These are phyloP conservation scores for Terfezia boudieri DNA, from an alignment of 495 filamentous ascomycete genomes.

Conservation along the genomic window DNA sequence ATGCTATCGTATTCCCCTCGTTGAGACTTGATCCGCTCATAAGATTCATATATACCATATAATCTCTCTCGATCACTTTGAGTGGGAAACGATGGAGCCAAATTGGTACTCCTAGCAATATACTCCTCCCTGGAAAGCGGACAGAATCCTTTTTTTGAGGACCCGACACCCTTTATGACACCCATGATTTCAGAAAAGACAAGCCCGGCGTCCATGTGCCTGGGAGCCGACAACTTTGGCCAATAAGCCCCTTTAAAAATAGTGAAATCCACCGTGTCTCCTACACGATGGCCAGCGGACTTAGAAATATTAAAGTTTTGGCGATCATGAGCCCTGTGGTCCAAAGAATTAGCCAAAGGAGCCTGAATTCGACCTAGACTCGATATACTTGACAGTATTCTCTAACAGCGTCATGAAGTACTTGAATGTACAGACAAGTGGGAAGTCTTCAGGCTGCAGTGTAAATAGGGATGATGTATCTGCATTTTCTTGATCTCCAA, in stretches of 20 bases:
- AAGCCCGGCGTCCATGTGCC: not conserved
- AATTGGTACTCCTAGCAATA: not conserved
- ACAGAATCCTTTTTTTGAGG: not conserved
- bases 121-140: not conserved
- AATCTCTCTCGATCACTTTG: constrained; percentile 15
- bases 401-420: not conserved
- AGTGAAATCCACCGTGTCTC: no score
- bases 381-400: not conserved
- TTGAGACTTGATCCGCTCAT: constrained; percentile 20
- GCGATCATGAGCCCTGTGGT: no score
- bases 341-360: no score
- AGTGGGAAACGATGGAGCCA: constrained; percentile 14
- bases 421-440: not conserved
- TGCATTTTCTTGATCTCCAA: no score
- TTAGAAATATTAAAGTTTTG: no score
- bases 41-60: constrained; percentile 21
- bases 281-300: no score
- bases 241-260: no score
- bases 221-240: no score
- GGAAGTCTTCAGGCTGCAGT: not conserved
- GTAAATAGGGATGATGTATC: no score
- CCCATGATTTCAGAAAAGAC: not conserved
- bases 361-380: no score
- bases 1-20: constrained; percentile 20
- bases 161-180: not conserved